phyloP scores from a whole-genome alignment of 1,284 basidiomycete genomes.

The Thelephora terrestris region DNA sequence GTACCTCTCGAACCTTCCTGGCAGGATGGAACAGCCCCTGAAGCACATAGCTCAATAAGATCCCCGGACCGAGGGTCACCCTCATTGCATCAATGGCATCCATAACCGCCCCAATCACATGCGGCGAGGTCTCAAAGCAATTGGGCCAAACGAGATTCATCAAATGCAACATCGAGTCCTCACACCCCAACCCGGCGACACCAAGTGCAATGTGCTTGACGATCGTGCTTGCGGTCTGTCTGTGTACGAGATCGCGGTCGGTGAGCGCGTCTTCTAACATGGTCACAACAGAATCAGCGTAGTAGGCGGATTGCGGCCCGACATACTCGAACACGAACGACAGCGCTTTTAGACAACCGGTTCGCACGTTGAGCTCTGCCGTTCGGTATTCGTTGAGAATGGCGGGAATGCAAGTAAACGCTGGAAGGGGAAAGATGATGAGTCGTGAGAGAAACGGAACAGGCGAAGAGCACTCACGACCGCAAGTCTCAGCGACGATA shows the following conservation, averaged over 20 bases:
- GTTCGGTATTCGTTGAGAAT: conserved; percentile 99
- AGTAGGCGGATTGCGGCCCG: conserved; percentile 98
- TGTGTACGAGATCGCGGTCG: conserved; percentile 95
- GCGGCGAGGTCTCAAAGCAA: conserved; percentile 96
- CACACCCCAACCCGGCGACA: conserved; percentile 93
- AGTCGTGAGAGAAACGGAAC: conserved; percentile 5
- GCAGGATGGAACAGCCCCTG: conserved; percentile 95
- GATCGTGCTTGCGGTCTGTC: conserved; percentile 97
- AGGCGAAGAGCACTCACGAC: conserved; percentile 47
- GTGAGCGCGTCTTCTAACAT: conserved; percentile 98
- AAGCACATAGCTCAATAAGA: conserved; percentile 84
- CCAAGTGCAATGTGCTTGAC: conserved; percentile 98
- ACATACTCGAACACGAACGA: conserved; percentile 99
- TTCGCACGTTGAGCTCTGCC: conserved; percentile 95
- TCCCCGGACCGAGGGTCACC: conserved; percentile 88
- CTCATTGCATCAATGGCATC: conserved; percentile 96
- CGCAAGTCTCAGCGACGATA: conserved; percentile 95
- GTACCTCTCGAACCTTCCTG: conserved; percentile 88
- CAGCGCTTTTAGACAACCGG: conserved; percentile 97
- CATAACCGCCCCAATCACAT: conserved; percentile 96
- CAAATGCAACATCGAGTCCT: conserved; percentile 95
- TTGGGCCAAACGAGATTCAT: conserved; percentile 99
- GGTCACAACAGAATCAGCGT: conserved; percentile 93
- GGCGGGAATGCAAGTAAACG: conserved; percentile 98
- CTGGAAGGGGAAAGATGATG: conserved; percentile 27